These are phyloP conservation scores for Fibroporia radiculosa DNA, from an alignment of 768 basidiomycete species.

Conservation along the genomic window DNA sequence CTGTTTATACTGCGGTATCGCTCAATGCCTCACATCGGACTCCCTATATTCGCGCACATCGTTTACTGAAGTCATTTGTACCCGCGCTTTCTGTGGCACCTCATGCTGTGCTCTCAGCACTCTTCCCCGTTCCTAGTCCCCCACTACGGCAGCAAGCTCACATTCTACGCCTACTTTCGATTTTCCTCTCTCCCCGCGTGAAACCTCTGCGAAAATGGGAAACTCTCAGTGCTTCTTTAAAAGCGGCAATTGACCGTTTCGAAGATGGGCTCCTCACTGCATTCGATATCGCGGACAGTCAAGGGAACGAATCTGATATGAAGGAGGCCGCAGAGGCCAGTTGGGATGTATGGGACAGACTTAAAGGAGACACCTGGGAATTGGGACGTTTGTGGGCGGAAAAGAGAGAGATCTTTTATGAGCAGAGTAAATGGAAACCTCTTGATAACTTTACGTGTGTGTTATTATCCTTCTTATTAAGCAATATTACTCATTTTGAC, in stretches of 20 bases:
- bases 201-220: constrained; percentile 69
- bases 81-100: constrained; percentile 52
- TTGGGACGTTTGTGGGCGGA: constrained; percentile 95
- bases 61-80: constrained; percentile 52
- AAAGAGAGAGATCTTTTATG: constrained; percentile 91
- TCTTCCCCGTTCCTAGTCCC: constrained; percentile 15
- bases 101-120: constrained; percentile 49
- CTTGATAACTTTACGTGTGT: constrained; percentile 74
- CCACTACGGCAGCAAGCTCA: constrained; percentile 54
- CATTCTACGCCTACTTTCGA: constrained; percentile 60
- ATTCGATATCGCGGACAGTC: constrained; percentile 82
- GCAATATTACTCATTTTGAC: not conserved
- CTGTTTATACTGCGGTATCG: constrained; percentile 12
- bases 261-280: constrained; percentile 79
- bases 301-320: constrained; percentile 70
- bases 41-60: constrained; percentile 61
- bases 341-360: constrained; percentile 70
- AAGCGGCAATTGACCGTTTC: constrained; percentile 80
- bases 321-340: constrained; percentile 71
- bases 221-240: constrained; percentile 52
- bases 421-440: constrained; percentile 71
- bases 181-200: constrained; percentile 63
- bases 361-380: constrained; percentile 62
- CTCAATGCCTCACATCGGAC: constrained; percentile 36
- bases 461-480: not conserved